A percentile compares a stretch with the other conserved stretches of the same genome.
Conservation (phyloP, 1,284 basidiomycete species). For the Meripilus lineatus region DNA sequence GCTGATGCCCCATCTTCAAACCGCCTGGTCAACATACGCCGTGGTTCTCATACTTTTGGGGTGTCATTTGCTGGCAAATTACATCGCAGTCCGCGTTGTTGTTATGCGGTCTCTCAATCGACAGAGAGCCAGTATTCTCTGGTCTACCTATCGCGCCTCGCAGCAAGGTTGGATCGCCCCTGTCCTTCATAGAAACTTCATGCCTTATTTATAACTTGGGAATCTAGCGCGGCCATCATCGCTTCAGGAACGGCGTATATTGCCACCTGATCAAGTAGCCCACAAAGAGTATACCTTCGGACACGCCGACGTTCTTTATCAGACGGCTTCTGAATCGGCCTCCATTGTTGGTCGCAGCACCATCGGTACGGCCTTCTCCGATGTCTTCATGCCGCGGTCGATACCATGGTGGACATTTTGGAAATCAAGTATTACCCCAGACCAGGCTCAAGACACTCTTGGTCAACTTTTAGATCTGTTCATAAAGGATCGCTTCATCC, state of each 20-base stretch:
- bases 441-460: background rate
- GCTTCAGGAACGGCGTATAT: background rate
- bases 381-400: conserved; percentile 7
- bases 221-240: background rate
- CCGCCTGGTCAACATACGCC: conserved; percentile 42
- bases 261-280: conserved; percentile 10
- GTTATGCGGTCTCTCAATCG: conserved; percentile 53
- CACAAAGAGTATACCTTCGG: conserved; percentile 11
- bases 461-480: conserved; percentile 30
- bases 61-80: conserved; percentile 55
- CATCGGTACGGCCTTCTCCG: conserved; percentile 12
- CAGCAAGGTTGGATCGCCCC: conserved; percentile 10
- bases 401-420: background rate
- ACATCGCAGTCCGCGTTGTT: conserved; percentile 52
- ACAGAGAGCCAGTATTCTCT: conserved; percentile 50
- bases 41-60: conserved; percentile 46
- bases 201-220: background rate
- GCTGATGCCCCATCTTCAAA: conserved; percentile 51
- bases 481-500: conserved; percentile 39
- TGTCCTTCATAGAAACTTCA: too few species aligned
- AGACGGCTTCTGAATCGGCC: background rate
- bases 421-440: conserved; percentile 5
- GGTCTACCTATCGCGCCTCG: conserved; percentile 29
- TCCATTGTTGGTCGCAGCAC: conserved; percentile 7
- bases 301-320: conserved; percentile 4